These are phyloP conservation scores for Pterocarpus santalinus DNA, from an alignment of 306 rosid genomes.

Conservation along the genomic window DNA sequence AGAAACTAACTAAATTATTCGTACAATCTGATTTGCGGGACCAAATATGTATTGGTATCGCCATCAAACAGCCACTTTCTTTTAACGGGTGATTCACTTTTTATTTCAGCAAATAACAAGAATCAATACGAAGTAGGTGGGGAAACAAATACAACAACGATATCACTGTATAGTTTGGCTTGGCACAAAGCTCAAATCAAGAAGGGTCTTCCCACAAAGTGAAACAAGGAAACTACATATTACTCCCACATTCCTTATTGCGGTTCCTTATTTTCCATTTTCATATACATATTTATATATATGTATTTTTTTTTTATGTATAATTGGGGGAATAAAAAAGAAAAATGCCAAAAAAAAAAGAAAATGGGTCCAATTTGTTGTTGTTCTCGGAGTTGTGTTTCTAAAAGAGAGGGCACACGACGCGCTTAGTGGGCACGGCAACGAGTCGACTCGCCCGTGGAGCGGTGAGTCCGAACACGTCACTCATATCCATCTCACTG, in stretches of 20 bases:
- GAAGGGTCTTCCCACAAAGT: not conserved
- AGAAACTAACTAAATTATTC: not conserved
- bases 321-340: not conserved
- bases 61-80: not conserved
- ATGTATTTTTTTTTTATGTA: not conserved
- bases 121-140: not conserved
- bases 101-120: not conserved
- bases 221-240: not conserved
- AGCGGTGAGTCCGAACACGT: slow-evolving; percentile 92
- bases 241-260: not conserved
- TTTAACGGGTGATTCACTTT: not conserved
- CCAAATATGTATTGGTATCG: not conserved
- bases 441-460: slow-evolving; percentile 82
- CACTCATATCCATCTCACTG: slow-evolving; percentile 77
- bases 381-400: not conserved
- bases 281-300: not conserved
- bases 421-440: slow-evolving; percentile 75
- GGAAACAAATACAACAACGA: slow-evolving; percentile 9
- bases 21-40: not conserved
- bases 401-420: slow-evolving; percentile 58
- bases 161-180: not conserved
- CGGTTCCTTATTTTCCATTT: not conserved
- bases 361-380: not conserved
- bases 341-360: not conserved
- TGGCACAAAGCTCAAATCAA: slow-evolving; percentile 17